Base-by-base conservation (phyloP, 192 early-diverging fungal species). In the Backusella liffmaniae region DNA sequence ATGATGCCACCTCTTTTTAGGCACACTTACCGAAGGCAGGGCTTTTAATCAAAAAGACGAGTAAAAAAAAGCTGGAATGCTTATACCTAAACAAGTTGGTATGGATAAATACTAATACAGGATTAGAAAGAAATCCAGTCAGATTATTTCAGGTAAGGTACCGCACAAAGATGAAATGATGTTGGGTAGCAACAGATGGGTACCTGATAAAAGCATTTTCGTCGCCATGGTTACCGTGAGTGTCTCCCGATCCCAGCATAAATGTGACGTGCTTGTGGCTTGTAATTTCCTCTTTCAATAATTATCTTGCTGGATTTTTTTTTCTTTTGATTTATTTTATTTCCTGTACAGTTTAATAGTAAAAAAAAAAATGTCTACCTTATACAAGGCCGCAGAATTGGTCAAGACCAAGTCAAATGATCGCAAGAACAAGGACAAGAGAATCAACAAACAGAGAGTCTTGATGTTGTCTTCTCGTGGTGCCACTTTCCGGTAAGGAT, bases 361-460 rank as follows among this genome's bases (percentile, higher is more conserved):
- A 9, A 15, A 18, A 49, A 65, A 7, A 66, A 72, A 41, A 34
- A 85, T 85, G 84, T 76, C 84, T 16, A 80, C 84, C 34, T 53
- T 80, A 51, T 85, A 76, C 37, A 85, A 83, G 74, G 53, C 79
- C 36, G 84, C 81, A 3, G 67, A 82, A 65, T 56, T 62, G 18
- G 77, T 71, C 23, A 71, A 66, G 29, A 67, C 65, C 26, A 75
- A 73, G 67, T 36, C 34, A 30, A 77, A 80, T 70, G 76, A 67
- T 34, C 18, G 32, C 23, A 84, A 89, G 66, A 82, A 79, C 26
- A 88, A 89, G 72, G 84, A 86, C 59, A 76, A 81, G 65, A 81
- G 84, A 72, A 93, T 87, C 70, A 96, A 96, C 84, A 97, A 95
- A 81, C 96, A 99, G 81, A 86, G 96, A 46, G 93, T 98, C 16